Evolutionary conservation across 345 rosid genomes (phyloP), one percentile per base, ranked within the genome.

Genomic region (Firmiana major): DNA sequence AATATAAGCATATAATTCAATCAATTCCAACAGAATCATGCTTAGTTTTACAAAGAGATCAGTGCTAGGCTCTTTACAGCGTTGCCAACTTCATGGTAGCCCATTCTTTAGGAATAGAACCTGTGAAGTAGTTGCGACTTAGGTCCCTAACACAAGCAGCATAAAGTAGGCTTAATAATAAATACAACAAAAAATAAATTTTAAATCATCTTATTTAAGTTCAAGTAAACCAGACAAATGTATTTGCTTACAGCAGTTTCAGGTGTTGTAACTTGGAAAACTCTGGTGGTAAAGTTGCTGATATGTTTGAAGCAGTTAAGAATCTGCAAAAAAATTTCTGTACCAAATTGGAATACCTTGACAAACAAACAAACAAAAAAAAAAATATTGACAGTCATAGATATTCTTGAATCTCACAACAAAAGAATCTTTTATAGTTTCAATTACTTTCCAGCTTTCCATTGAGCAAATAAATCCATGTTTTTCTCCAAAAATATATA

Each of bases 41-140:
- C 17, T 38, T 26, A 31, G 11, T 13, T 36, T n/a, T 21, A 36
- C 16, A 34, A 62, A 49, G 65, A 26, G 9, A 26, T 17, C 6
- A 60, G 24, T 57, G 53, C 7, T 22, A 26, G 7, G 73, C 36
- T 69, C 36, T 85, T 82, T 83, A 94, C 98, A 92, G 83, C 40
- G 84, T 84, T 58, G 77, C 88, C 80, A 94, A 86, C 59, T 77
- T 86, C 97, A 94, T 80, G 26, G 89, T 76, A 68, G 88, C 84
- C 98, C 97, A 94, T 87, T 90, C 86, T 34, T 84, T 78, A 82
- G 98, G 97, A 77, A 94, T 75, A 22, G 94, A 54, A 84, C 97
- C 98, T 3, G 84, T 90, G 58, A 94, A 86, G 70, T 71, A 80
- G 75, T 92, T 94, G 31, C 92, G 92, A 80, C 92, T 94, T 63